Percentiles rank a stretch among this genome's conserved stretches.
Conservation (phyloP, 441 rosid genomes). For the Populus hybrid region DNA sequence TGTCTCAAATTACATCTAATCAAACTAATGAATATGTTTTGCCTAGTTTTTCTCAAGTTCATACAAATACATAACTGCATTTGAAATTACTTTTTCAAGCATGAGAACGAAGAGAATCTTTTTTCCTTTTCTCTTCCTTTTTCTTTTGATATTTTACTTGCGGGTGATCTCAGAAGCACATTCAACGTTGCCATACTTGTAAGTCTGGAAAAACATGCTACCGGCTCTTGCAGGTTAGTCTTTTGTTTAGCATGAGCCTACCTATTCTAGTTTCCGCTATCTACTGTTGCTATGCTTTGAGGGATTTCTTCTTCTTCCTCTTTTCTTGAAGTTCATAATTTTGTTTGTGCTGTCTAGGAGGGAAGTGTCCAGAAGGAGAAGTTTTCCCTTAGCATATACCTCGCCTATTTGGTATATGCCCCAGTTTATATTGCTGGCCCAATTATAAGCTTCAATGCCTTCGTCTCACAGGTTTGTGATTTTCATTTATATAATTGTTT, state of each 20-base stretch:
- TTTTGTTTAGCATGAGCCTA: slow-evolving; percentile 2
- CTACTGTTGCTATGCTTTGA: slow-evolving; percentile 7
- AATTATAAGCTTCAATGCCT: slow-evolving; percentile 88
- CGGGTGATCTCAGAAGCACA: slow-evolving; percentile 53
- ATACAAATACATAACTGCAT: background rate
- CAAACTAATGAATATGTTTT: too few species aligned
- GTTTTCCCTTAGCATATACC: slow-evolving; percentile 57
- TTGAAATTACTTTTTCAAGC: background rate
- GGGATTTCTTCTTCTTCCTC: slow-evolving; percentile 14
- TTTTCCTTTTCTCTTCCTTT: slow-evolving; percentile 13
- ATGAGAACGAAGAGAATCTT: background rate
- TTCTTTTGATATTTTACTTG: slow-evolving; percentile 7
- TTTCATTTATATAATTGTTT: slow-evolving; percentile 5
- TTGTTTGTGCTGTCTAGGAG: slow-evolving; percentile 49
- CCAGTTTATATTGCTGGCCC: slow-evolving; percentile 96
- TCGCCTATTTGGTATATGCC: slow-evolving; percentile 84
- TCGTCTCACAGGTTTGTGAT: slow-evolving; percentile 77
- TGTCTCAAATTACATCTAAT: background rate
- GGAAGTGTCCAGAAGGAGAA: slow-evolving; percentile 38
- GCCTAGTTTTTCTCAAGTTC: background rate
- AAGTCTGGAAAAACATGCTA: slow-evolving; percentile 61
- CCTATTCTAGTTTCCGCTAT: slow-evolving; percentile 10
- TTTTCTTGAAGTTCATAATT: slow-evolving; percentile 9
- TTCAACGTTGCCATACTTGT: slow-evolving; percentile 51
- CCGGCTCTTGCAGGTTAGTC: slow-evolving; percentile 52